Evolutionary conservation across 2,329 filamentous ascomycete species (phyloP).

Genomic region (Thelonectria olida): DNA sequence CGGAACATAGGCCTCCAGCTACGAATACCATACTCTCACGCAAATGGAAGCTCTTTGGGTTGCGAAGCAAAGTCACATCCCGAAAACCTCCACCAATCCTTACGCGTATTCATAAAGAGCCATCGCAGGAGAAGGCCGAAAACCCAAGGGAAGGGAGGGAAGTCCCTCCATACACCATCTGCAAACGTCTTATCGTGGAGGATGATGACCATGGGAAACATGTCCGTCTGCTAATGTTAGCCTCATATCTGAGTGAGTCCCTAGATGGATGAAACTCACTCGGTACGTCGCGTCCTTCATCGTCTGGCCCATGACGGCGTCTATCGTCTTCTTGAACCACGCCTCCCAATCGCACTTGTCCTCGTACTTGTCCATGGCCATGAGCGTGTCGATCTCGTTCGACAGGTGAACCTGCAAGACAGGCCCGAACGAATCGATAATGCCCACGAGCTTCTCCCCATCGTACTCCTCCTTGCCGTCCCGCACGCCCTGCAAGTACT

Average conservation of each 20-base stretch:
- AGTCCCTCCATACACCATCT: conserved; percentile 37
- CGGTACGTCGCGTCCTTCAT: conserved; percentile 31
- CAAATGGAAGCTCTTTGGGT: conserved; percentile 48
- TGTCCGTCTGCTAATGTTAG: conserved; percentile 24
- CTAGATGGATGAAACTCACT: conserved; percentile 11
- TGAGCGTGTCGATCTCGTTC: conserved; percentile 50
- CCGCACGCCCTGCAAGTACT: conserved; percentile 44
- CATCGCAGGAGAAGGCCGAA: conserved; percentile 43
- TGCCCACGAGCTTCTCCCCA: conserved; percentile 37
- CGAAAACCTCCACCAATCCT: conserved; percentile 49
- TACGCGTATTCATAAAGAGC: conserved; percentile 45
- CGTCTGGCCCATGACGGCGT: conserved; percentile 16
- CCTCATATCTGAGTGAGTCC: not conserved
- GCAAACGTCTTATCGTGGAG: conserved; percentile 41
- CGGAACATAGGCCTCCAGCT: not conserved
- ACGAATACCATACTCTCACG: conserved; percentile 18
- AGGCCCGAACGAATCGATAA: conserved; percentile 43
- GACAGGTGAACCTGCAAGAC: conserved; percentile 47
- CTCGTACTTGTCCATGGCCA: conserved; percentile 45
- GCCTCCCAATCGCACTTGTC: conserved; percentile 47
- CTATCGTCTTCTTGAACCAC: conserved; percentile 39
- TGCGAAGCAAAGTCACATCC: conserved; percentile 42
- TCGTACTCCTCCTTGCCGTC: conserved; percentile 42
- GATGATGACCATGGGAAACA: conserved; percentile 37
- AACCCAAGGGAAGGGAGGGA: conserved; percentile 42